phyloP scores from a whole-genome alignment of 2,329 filamentous ascomycete species.

The Xylariales sp. region DNA sequence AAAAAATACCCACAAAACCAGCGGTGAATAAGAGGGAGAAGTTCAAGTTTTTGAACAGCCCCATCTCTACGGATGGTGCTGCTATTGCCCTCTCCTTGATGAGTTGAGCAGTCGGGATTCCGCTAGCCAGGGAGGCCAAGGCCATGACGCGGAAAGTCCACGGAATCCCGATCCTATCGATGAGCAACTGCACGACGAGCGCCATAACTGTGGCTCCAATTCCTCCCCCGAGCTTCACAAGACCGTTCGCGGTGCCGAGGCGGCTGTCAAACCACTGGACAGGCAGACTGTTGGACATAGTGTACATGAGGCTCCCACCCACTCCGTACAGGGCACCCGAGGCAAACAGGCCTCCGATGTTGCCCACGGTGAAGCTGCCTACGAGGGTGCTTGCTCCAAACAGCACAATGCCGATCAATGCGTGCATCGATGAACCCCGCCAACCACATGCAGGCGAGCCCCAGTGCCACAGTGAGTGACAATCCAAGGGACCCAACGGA shows the following conservation, averaged over 20 bases:
- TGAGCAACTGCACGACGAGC: conserved; percentile 7
- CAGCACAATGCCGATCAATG: no score
- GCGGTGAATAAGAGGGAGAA: conserved; percentile 1
- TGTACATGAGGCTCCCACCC: conserved; percentile 9
- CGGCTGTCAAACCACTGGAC: conserved; percentile 11
- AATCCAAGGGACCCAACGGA: conserved; percentile 11
- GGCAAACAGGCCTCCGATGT: not conserved
- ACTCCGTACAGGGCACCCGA: conserved; percentile 8
- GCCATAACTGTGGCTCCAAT: conserved; percentile 12
- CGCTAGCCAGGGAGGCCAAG: conserved; percentile 8
- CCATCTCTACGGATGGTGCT: not conserved
- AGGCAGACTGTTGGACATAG: conserved; percentile 9
- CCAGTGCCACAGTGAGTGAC: conserved; percentile 14
- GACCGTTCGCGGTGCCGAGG: conserved; percentile 10
- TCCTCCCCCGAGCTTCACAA: conserved; percentile 11
- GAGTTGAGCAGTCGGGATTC: conserved; percentile 7
- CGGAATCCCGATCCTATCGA: conserved; percentile 8
- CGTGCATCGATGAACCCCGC: not conserved
- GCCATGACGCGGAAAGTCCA: conserved; percentile 12
- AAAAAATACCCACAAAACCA: not conserved
- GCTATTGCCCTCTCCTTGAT: conserved; percentile 9
- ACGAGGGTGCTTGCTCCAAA: no score
- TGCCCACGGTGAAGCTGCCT: not conserved
- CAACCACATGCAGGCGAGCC: not conserved
- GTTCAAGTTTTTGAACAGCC: not conserved